Percentiles rank a stretch among this genome's conserved stretches.
Conservation (phyloP, 768 basidiomycete species). For the Rhizopogon salebrosus region DNA sequence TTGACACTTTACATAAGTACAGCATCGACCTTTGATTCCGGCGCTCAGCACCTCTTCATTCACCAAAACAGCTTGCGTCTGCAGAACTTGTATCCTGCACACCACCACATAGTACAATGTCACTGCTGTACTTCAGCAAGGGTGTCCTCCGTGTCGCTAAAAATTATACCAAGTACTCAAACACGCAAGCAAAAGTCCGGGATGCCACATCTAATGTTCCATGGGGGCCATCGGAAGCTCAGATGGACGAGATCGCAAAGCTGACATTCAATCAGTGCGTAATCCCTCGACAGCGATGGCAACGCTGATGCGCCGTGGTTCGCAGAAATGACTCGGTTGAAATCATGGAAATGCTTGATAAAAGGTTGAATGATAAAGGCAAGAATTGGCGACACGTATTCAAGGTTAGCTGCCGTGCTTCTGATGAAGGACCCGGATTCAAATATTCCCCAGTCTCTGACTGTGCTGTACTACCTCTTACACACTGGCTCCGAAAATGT, state of each 20-base stretch:
- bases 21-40: too few relatives aligned
- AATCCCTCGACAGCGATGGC: background rate
- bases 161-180: conserved; percentile 96
- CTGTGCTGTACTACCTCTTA: conserved; percentile 90
- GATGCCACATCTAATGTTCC: conserved; percentile 97
- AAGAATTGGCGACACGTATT: conserved; percentile 99
- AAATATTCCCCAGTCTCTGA: conserved; percentile 51
- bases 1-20: background rate
- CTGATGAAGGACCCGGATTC: background rate
- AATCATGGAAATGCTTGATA: conserved; percentile 99
- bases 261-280: conserved; percentile 93
- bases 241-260: conserved; percentile 99
- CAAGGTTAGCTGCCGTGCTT: conserved; percentile 53
- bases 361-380: conserved; percentile 95
- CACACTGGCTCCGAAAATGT: conserved; percentile 98
- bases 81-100: too few relatives aligned
- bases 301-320: background rate
- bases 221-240: conserved; percentile 94
- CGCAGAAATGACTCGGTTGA: conserved; percentile 89
- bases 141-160: conserved; percentile 83
- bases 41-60: too few relatives aligned
- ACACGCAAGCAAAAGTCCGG: conserved; percentile 90
- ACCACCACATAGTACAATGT: conserved; percentile 23
- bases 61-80: too few relatives aligned
- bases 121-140: conserved; percentile 78